These are phyloP conservation scores for Penicillium janthinellum DNA, from an alignment of 2,329 filamentous ascomycete genomes.

Conservation along the genomic window DNA sequence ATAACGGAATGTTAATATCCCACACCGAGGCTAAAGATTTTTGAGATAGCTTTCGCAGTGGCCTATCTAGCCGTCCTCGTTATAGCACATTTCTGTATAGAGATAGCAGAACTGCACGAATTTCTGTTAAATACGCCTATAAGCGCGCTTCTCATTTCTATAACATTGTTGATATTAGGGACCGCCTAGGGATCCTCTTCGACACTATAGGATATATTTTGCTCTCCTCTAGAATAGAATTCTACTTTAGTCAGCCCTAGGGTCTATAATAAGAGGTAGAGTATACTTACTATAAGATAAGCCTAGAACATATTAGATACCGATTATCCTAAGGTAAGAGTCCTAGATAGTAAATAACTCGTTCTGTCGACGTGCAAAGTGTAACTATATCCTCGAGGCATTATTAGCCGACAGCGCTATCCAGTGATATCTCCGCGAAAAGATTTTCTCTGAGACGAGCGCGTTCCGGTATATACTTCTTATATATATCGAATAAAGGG, in stretches of 20 bases:
- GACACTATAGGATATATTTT: neutral
- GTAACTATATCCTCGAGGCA: neutral
- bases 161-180: neutral
- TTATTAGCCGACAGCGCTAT: neutral
- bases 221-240: neutral
- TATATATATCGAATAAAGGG: neutral
- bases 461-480: neutral
- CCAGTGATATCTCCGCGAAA: neutral
- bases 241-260: neutral
- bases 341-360: neutral
- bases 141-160: neutral
- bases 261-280: neutral
- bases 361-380: neutral
- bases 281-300: neutral
- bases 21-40: neutral
- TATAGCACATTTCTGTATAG: neutral
- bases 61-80: neutral
- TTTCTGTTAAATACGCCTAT: neutral
- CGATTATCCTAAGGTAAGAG: neutral
- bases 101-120: neutral
- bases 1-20: no score
- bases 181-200: neutral
- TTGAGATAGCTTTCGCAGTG: neutral
- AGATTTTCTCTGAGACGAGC: neutral
- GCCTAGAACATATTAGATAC: neutral